These are phyloP conservation scores for Elaeagnus macrophylla DNA, from an alignment of 306 rosid species.

Conservation along the genomic window DNA sequence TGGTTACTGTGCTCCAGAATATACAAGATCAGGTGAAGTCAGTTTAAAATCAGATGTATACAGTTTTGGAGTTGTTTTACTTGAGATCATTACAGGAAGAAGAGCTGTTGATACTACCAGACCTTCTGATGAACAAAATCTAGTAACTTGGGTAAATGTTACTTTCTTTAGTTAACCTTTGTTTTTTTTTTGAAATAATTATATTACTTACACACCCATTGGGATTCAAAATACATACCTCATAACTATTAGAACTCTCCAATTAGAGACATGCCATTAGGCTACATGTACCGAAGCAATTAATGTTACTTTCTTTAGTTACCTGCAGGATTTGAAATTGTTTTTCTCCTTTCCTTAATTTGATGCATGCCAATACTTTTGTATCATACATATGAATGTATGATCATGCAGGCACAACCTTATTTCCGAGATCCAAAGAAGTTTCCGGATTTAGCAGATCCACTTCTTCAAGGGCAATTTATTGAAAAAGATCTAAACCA, in stretches of 20 bases:
- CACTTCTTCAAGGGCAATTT: slow-evolving; percentile 36
- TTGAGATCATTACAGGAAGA: slow-evolving; percentile 82
- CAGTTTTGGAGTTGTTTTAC: slow-evolving; percentile 74
- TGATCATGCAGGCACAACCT: slow-evolving; percentile 61
- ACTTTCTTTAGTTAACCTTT: no score
- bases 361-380: not conserved
- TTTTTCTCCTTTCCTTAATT: not conserved
- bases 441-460: slow-evolving; percentile 73
- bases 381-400: not conserved
- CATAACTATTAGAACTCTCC: no score
- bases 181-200: no score
- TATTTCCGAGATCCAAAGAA: slow-evolving; percentile 62
- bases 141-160: slow-evolving; percentile 69
- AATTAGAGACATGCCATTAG: no score
- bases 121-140: slow-evolving; percentile 64
- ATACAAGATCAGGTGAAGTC: slow-evolving; percentile 51
- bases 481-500: slow-evolving; percentile 87
- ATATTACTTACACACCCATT: no score
- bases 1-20: slow-evolving; percentile 89
- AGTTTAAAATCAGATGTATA: slow-evolving; percentile 75
- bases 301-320: not conserved
- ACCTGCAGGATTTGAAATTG: no score
- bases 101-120: slow-evolving; percentile 67
- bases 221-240: no score
- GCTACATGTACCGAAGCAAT: no score